Base-by-base conservation (phyloP, 768 basidiomycete genomes). In the Phlegmacium glaucopus region DNA sequence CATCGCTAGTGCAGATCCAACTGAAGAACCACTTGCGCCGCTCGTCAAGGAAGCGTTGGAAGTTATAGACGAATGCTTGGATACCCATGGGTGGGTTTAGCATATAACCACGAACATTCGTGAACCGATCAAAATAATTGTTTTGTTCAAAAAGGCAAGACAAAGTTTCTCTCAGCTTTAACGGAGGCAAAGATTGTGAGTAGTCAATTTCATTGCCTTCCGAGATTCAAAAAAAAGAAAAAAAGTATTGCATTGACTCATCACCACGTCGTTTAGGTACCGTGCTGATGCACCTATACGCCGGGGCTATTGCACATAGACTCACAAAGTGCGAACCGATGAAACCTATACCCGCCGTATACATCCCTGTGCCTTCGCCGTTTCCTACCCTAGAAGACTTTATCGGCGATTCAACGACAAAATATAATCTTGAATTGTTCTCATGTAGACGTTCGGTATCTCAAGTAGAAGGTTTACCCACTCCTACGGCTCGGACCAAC, bases 111-210 rank as follows among this genome's bases (percentile, higher is more conserved):
- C 8, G 25, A 27, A 50, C 49, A 52, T 56, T 41, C n/a, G n/a
- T n/a, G n/a, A n/a, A n/a, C n/a, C n/a, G 43, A 61, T 51, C 18
- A 50, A 36, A 52, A 37, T 55, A 27, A 56, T 48, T 39, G 45
- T 39, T 55, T 51, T 44, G 44, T 44, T 47, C 48, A 44, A 15
- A 17, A 64, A 90, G 91, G 42, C 75, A 78, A 59, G 80, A 85
- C 29, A 72, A 76, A 46, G 70, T 94, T 4, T 86, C 94, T 3
- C 75, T 99, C 50, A 96, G 94, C 66, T 99, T 97, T 72, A 99
- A 98, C 56, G 96, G 96, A 9, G 96, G 96, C 44, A 99, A 99
- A 65, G 96, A 99, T 62, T 99, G 96, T 95, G 59, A 57, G 84
- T 73, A 11, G 22, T 38, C 40, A 11, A n/a, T 17, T 27, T 11